Conservation (phyloP, 768 basidiomycete genomes). For the Suillus lakei region DNA sequence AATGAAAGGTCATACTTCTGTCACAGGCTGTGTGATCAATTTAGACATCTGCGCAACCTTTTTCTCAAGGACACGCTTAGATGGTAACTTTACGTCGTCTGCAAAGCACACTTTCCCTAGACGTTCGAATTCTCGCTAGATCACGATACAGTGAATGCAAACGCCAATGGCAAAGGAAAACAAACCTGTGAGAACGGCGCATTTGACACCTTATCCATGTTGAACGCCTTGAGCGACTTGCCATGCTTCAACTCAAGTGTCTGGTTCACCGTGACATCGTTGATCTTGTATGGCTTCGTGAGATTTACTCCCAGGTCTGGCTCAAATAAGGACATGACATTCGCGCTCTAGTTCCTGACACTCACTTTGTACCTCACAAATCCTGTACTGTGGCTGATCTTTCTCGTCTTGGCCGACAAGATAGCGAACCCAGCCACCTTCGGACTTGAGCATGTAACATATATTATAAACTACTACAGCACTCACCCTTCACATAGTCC, state of each 20-base stretch:
- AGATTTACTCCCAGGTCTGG: slow-evolving; percentile 57
- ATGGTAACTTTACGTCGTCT: slow-evolving; percentile 70
- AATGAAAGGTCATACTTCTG: slow-evolving; percentile 63
- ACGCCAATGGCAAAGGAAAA: slow-evolving; percentile 15
- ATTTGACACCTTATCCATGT: slow-evolving; percentile 91
- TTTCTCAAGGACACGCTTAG: slow-evolving; percentile 65
- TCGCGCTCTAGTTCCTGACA: slow-evolving; percentile 17
- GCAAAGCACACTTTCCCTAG: slow-evolving; percentile 46
- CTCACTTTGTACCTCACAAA: slow-evolving; percentile 82
- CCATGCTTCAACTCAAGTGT: slow-evolving; percentile 81
- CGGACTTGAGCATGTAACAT: slow-evolving; percentile 13
- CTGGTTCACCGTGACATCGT: slow-evolving; percentile 67
- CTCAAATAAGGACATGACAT: slow-evolving; percentile 15
- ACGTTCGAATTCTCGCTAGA: slow-evolving; percentile 76
- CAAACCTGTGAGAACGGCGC: slow-evolving; percentile 63
- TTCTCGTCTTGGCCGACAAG: slow-evolving; percentile 66
- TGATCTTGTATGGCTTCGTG: slow-evolving; percentile 73
- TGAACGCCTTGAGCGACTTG: slow-evolving; percentile 58
- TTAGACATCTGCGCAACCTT: slow-evolving; percentile 68
- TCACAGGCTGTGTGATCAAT: slow-evolving; percentile 64
- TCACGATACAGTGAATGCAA: slow-evolving; percentile 10
- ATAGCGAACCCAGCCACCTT: slow-evolving; percentile 88
- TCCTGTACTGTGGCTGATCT: slow-evolving; percentile 69
- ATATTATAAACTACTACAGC: background rate
- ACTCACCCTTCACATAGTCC: slow-evolving; percentile 75